Base-by-base conservation (phyloP, 768 basidiomycete species). In the Mycena haematopus region DNA sequence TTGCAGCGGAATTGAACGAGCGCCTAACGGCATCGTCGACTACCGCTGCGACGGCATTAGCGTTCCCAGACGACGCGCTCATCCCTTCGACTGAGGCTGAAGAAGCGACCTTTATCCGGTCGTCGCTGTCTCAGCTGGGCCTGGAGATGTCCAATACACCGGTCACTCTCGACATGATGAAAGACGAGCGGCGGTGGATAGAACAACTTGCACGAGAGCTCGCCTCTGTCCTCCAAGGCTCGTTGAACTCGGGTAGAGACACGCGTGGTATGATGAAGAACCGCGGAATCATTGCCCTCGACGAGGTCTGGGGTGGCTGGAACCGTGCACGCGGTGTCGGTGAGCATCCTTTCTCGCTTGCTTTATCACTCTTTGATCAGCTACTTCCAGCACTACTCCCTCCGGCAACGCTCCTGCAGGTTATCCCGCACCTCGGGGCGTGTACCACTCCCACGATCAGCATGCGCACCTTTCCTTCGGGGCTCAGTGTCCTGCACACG, bases 111-210 rank as follows among this genome's bases (percentile, higher is more conserved):
- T 92, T 96, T 71, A 92, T 97, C 70, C 88, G 92, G 17, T 89
- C 89, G 0, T 95, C 95, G 0, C 84, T 99, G 45, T 87, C 90
- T n/a, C 92, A 95, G 72, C 84, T 98, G 0, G 96, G 96, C 1
- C 76, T 98, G 47, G 86, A 91, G 58, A 84, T 92, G 80, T 60
- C 83, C 0, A 87, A 91, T 67, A 82, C 90, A 5, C 93, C 96
- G 5, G 86, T 98, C 17, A 96, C 96, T 5, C 79, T 86, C 42
- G 94, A 96, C 69, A 95, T 95, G 92, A 86, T 91, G 58, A 83
- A 84, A 56, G 91, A 94, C 70, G 94, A 96, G 69, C 77, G 81
- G 53, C 83, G 75, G 55, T 99, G 95, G 88, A 79, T 84, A 58
- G 89, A 90, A 31, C 87, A 91, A 64, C 81, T 97, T 9, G 93